phyloP scores from a whole-genome alignment of 805 yeast genomes.

The Zygotorulaspora florentina region DNA sequence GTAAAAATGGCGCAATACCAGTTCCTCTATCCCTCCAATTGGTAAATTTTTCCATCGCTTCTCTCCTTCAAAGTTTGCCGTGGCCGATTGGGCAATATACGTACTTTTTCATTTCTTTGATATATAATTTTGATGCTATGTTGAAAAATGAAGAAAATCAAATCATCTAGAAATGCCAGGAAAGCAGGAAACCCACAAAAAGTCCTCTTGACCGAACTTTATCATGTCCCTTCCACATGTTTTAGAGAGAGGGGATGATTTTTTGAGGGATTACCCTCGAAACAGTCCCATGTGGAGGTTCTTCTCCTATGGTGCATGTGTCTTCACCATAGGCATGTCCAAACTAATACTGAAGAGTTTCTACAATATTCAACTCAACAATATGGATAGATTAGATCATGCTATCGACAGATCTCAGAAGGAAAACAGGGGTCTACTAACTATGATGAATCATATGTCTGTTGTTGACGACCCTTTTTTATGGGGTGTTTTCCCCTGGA shows the following conservation, averaged over 20 bases:
- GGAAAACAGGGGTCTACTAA: conserved; percentile 72
- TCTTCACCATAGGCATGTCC: conserved; percentile 58
- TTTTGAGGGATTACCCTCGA: conserved; percentile 61
- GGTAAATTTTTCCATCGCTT: conserved; percentile 72
- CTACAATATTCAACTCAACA: conserved; percentile 60
- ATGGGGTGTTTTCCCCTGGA: conserved; percentile 82
- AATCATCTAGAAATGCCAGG: not conserved
- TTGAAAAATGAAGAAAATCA: not conserved
- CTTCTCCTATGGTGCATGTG: conserved; percentile 65
- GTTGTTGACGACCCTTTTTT: conserved; percentile 86
- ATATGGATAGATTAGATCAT: conserved; percentile 57
- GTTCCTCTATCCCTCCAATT: conserved; percentile 86
- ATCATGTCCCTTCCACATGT: conserved; percentile 68
- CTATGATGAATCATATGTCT: conserved; percentile 92
- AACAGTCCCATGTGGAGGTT: conserved; percentile 56
- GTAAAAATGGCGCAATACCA: conserved; percentile 88
- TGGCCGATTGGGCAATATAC: not conserved
- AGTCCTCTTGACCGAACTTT: not conserved
- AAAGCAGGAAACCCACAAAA: not conserved
- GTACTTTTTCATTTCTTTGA: conserved; percentile 3
- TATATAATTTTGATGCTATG: not conserved
- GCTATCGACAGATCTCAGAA: conserved; percentile 59
- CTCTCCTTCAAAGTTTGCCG: not conserved
- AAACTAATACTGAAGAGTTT: conserved; percentile 56
- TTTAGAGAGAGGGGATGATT: conserved; percentile 66